These are phyloP conservation scores for Pulveroboletus sp. DNA, from an alignment of 768 basidiomycete genomes.

Conservation along the genomic window DNA sequence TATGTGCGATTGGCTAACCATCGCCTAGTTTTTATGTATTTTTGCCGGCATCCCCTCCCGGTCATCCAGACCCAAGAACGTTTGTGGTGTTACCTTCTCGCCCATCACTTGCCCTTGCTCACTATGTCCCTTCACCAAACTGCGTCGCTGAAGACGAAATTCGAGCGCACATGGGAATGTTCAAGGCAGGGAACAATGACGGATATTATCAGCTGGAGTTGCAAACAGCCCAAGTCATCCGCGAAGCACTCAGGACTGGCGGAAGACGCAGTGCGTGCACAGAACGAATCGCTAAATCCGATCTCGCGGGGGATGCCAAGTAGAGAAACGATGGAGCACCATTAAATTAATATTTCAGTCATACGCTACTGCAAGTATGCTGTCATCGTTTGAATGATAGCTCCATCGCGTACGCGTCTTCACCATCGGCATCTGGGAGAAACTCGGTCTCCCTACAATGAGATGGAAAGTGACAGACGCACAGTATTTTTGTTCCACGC, in stretches of 20 bases:
- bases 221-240: conserved; percentile 54
- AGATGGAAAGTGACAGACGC: conserved; percentile 30
- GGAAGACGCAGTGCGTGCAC: not conserved
- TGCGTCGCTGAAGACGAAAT: conserved; percentile 69
- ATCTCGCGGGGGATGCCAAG: conserved; percentile 1
- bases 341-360: conserved; percentile 8
- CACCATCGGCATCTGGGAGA: conserved; percentile 75
- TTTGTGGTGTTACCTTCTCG: conserved; percentile 72
- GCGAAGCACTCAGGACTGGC: conserved; percentile 44
- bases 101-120: conserved; percentile 40
- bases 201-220: conserved; percentile 87
- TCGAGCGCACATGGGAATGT: conserved; percentile 87
- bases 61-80: conserved; percentile 53
- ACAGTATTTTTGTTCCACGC: conserved; percentile 91
- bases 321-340: conserved; percentile 1
- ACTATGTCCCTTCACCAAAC: conserved; percentile 66
- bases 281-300: not conserved
- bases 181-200: conserved; percentile 73
- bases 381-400: conserved; percentile 45
- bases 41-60: conserved; percentile 65
- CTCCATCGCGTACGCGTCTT: conserved; percentile 92
- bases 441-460: conserved; percentile 7
- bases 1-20: not conserved
- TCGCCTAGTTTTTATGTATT: conserved; percentile 68
- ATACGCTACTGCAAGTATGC: not conserved